Evolutionary conservation across 331 rosid species (phyloP), one percentile per base, ranked within the genome.

Genomic region (Telfairia occidentalis): DNA sequence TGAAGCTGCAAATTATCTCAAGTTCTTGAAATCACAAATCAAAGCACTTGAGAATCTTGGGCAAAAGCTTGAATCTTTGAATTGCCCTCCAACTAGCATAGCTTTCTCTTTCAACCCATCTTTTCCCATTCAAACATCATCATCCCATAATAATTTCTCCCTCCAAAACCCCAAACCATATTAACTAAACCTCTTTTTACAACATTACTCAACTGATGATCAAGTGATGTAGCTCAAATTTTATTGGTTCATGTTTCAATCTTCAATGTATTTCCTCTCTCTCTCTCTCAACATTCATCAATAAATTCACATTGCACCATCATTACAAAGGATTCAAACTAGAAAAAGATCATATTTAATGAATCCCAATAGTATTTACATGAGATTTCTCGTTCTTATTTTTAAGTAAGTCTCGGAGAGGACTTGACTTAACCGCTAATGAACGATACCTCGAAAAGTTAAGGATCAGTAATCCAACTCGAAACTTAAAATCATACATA

Each of bases 101-200:
- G 91, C 91, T 50, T 92, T 92, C 82, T 92, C 95, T 82, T 92
- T 92, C 87, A 87, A 90, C 79, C 96, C 97, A 43, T 81, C 87
- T 66, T 85, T 90, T 84, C 84, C 97, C 87, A 83, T 89, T 79
- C 92, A 86, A 83, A 79, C 78, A 23, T 11, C 73, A 12, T 35
- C 71, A 9, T 38, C 43, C 15, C 60, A 53, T 53, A 55, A 49
- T 46, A 76, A 82, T 83, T 60, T 40, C 53, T 83, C 85, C 21
- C 64, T 63, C 63, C 88, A 64, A 73, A 83, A 81, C 80, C 85
- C 90, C 69, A 77, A 60, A 82, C 71, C 83, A 81, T 7, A 37
- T 35, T 64, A 53, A 38, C 32, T 46, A 43, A 45, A 71, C 21
- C 74, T 69, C 45, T 40, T 11, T 9, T 40, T 11, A 32, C 5